phyloP scores from a whole-genome alignment of 805 yeast genomes.

The Sungouiella blattae region DNA sequence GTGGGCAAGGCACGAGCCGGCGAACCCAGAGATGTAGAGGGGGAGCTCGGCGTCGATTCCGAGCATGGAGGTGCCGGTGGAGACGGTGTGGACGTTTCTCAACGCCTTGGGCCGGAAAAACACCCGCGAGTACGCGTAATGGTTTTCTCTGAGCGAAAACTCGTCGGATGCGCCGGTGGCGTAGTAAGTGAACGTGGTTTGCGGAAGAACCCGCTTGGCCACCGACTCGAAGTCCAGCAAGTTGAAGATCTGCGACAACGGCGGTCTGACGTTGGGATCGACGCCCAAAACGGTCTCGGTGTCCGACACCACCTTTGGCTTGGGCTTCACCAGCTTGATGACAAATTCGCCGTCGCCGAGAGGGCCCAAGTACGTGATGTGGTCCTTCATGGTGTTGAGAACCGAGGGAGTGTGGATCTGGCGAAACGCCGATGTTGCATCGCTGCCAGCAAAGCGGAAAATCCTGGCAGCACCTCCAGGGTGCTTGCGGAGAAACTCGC shows the following conservation, averaged over 20 bases:
- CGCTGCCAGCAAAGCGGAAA: conserved; percentile 3
- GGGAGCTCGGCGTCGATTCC: conserved; percentile 3
- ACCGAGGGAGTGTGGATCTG: conserved; percentile 4
- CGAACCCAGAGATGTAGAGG: conserved; percentile 6
- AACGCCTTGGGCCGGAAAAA: conserved; percentile 4
- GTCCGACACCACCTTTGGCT: neutral
- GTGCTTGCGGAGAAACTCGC: conserved; percentile 1
- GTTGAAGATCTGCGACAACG: conserved; percentile 5
- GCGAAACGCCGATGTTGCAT: conserved; percentile 1
- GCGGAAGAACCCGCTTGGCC: conserved; percentile 4
- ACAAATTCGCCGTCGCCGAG: conserved; percentile 4
- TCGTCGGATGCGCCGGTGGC: conserved; percentile 5
- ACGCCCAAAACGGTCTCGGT: neutral
- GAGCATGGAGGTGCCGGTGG: conserved; percentile 3
- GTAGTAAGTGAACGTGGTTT: conserved; percentile 4
- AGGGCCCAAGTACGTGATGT: conserved; percentile 4
- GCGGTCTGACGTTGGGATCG: neutral
- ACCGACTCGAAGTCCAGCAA: conserved; percentile 6
- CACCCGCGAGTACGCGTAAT: conserved; percentile 5
- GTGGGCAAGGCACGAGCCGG: conserved; percentile 4
- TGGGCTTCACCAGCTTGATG: neutral
- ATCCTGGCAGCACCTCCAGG: conserved; percentile 5
- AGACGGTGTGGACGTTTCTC: conserved; percentile 1
- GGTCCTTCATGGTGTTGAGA: conserved; percentile 2
- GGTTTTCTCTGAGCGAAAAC: conserved; percentile 4